Percentiles rank a stretch among this genome's conserved stretches.
Evolutionary conservation across 495 filamentous ascomycete species (phyloP).

Genomic region (Letharia lupina): DNA sequence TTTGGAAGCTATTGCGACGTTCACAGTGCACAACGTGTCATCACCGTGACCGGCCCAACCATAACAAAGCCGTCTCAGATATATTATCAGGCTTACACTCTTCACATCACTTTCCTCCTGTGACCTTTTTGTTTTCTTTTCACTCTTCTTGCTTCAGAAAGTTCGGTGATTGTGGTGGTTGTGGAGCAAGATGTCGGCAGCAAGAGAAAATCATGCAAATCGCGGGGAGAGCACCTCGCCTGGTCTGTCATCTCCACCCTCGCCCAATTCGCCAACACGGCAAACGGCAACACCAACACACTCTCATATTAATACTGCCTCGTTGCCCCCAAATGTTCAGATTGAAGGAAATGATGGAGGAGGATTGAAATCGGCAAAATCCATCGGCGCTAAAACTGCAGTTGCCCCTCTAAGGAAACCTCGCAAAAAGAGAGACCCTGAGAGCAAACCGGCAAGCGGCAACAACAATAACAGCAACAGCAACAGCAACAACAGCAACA

Average conservation of each 20-base stretch:
- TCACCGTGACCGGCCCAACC: neutral
- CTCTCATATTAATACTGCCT: slow-evolving; percentile 10
- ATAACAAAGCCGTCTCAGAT: neutral
- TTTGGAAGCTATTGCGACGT: slow-evolving; percentile 21
- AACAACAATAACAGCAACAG: neutral
- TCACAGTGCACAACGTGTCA: slow-evolving; percentile 7
- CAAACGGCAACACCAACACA: slow-evolving; percentile 16
- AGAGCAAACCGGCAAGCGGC: slow-evolving; percentile 10
- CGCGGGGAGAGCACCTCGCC: slow-evolving; percentile 26
- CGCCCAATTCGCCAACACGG: slow-evolving; percentile 23
- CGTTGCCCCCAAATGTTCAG: slow-evolving; percentile 12
- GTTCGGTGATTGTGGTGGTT: neutral
- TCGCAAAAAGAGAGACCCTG: slow-evolving; percentile 26
- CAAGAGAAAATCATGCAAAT: slow-evolving; percentile 12
- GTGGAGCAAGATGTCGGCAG: slow-evolving; percentile 19
- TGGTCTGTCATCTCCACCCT: slow-evolving; percentile 27
- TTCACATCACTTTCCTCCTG: neutral
- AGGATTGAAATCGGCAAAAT: slow-evolving; percentile 14
- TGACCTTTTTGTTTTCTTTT: neutral
- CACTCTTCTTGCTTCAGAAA: neutral
- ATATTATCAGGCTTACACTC: neutral
- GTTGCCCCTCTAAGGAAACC: slow-evolving; percentile 20
- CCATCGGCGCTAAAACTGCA: slow-evolving; percentile 19
- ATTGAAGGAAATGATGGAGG: slow-evolving; percentile 17
- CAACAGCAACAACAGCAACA: slow-evolving; percentile 13